A percentile compares a stretch with the other conserved stretches of the same genome.
Evolutionary conservation across 1,284 basidiomycete species (phyloP).

Genomic region (Melampsora medusae): DNA sequence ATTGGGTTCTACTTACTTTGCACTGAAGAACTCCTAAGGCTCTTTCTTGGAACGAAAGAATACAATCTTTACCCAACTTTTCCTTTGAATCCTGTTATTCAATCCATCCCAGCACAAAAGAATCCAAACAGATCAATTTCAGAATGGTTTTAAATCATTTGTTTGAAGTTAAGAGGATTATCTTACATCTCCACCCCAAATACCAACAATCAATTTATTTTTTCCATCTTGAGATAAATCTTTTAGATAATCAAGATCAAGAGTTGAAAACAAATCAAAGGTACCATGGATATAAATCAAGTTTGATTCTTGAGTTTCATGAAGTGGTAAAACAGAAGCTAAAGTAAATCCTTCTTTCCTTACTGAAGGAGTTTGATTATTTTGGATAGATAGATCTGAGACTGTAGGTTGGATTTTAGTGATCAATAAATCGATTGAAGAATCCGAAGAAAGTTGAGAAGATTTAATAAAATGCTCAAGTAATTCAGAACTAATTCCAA

Average conservation of each 20-base stretch:
- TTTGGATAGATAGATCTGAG: not conserved
- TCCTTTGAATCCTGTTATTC: constrained; percentile 12
- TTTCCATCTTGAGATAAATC: constrained; percentile 8
- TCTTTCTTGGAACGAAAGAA: constrained; percentile 32
- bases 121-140: not conserved
- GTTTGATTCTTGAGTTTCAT: not conserved
- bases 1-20: constrained; percentile 2
- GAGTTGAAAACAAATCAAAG: constrained; percentile 32
- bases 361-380: not conserved
- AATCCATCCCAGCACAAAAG: not conserved
- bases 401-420: not conserved
- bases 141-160: too few species aligned
- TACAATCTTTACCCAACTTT: constrained; percentile 25
- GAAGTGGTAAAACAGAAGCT: constrained; percentile 9
- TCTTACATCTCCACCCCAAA: constrained; percentile 32
- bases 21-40: constrained; percentile 27
- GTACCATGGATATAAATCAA: constrained; percentile 27
- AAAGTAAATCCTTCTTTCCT: not conserved
- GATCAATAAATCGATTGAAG: not conserved
- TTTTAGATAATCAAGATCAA: constrained; percentile 16
- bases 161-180: too few species aligned
- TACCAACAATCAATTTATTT: constrained; percentile 20
- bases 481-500: constrained; percentile 13
- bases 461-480: constrained; percentile 18
- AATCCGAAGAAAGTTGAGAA: not conserved